phyloP scores from a whole-genome alignment of 352 stramenopile genomes.

The Stephanocyclus meneghinianus region DNA sequence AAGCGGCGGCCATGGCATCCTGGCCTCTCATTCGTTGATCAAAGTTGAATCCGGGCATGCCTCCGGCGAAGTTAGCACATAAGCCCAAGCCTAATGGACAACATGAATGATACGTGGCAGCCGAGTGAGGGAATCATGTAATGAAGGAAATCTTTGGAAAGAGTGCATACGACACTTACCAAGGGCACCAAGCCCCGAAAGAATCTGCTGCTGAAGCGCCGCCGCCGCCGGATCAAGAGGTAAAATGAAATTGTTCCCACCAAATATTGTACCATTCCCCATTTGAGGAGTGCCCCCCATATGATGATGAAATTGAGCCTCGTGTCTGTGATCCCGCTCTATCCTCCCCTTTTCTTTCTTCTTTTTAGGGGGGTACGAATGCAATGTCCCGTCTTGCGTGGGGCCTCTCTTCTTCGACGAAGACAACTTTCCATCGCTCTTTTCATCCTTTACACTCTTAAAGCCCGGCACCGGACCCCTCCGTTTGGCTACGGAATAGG shows the following conservation, averaged over 20 bases:
- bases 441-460: constrained; percentile 10
- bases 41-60: constrained; percentile 3
- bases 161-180: constrained; percentile 9
- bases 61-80: constrained; percentile 13
- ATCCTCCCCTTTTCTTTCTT: neutral
- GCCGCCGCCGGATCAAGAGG: constrained; percentile 4
- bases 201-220: constrained; percentile 39
- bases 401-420: neutral
- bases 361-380: neutral
- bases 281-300: neutral
- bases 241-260: constrained; percentile 10
- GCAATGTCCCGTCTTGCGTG: constrained; percentile 1
- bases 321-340: neutral
- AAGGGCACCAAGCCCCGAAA: constrained; percentile 34
- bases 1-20: constrained; percentile 36
- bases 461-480: constrained; percentile 73
- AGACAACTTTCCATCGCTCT: neutral
- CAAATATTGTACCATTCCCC: neutral
- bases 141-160: neutral
- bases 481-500: constrained; percentile 75
- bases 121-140: neutral
- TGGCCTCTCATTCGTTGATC: neutral
- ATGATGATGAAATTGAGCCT: neutral
- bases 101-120: constrained; percentile 34
- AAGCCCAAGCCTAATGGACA: constrained; percentile 17